Evolutionary conservation across 2,329 filamentous ascomycete genomes (phyloP).

Genomic region (Aureobasidium zeae): DNA sequence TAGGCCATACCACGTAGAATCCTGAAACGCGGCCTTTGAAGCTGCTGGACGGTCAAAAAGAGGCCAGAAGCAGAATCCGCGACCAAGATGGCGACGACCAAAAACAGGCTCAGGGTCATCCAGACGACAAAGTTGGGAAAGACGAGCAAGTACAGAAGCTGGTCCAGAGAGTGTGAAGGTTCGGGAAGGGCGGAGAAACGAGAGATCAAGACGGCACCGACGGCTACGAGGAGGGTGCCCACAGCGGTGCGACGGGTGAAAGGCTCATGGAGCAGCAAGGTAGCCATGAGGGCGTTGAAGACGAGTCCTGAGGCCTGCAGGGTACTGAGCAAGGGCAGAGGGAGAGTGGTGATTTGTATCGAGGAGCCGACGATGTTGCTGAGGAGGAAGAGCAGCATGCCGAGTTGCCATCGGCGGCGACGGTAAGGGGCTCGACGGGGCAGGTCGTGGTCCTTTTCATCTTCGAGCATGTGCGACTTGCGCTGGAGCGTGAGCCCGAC

Average conservation of each 20-base stretch:
- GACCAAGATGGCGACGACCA: constrained; percentile 38
- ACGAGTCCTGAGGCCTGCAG: constrained; percentile 92
- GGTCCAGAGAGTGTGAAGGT: constrained; percentile 76
- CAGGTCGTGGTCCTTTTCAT: constrained; percentile 76
- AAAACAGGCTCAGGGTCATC: constrained; percentile 41
- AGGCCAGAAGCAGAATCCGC: constrained; percentile 36
- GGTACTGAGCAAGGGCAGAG: constrained; percentile 86
- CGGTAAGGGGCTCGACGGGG: constrained; percentile 77
- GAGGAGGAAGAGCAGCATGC: constrained; percentile 94
- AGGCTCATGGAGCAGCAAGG: constrained; percentile 80
- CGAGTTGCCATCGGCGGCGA: constrained; percentile 84
- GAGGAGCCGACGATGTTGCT: constrained; percentile 91
- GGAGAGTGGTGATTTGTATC: constrained; percentile 93
- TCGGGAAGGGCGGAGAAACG: constrained; percentile 90
- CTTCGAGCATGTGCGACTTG: constrained; percentile 96
- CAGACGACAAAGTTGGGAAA: constrained; percentile 49
- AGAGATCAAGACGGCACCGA: constrained; percentile 83
- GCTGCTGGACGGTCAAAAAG: constrained; percentile 26
- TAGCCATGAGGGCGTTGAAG: constrained; percentile 97
- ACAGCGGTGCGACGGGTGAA: constrained; percentile 90
- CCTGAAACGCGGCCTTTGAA: constrained; percentile 38
- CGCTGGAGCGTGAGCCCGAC: constrained; percentile 91
- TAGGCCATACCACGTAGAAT: constrained; percentile 77
- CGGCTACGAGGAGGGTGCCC: constrained; percentile 79
- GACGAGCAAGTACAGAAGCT: constrained; percentile 67